Evolutionary conservation across 2,329 filamentous ascomycete species (phyloP), one percentile per base, ranked within the genome.

Genomic region (Emergomyces africanus): DNA sequence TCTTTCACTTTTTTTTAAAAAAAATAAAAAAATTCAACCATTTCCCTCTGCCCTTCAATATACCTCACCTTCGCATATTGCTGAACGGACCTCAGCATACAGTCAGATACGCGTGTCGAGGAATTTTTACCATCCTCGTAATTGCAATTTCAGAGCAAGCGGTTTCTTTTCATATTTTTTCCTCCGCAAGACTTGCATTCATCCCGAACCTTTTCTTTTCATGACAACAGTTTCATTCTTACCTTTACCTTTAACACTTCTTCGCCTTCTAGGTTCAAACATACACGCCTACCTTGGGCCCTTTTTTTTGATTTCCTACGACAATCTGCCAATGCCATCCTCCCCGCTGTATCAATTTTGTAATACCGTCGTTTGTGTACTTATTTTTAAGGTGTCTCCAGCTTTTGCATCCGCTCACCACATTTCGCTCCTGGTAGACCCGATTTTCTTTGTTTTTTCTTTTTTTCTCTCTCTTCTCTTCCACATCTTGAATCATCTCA

Each of bases 131-230:
- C 18, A 33, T 33, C 12, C 33, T 33, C 48, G 30, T 50, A 14
- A 48, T 28, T 33, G 5, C 49, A 20, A 50, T 57, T 57, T 51
- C n/a, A 25, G 20, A 57, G 56, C 56, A 28, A 57, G 44, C 55
- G 25, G 9, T n/a, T 28, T 41, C n/a, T 23, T 48, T 48, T 48
- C n/a, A 30, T 30, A n/a, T n/a, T 5, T 6, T 9, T 53, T 54
- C 28, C 41, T 10, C 30, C 30, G 30, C 30, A 30, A 30, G 18
- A 35, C 51, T 39, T 54, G 15, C 30, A 54, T 42, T 54, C 20
- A 15, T 42, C 49, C 8, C 14, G 15, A n/a, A n/a, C 23, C 2
- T 39, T 41, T 35, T 25, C 20, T 23, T 28, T 25, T 39, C 15
- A 37, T 28, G 30, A 25, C 20, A n/a, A 39, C 35, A 54, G 25